Base-by-base conservation (phyloP, 768 basidiomycete species). In the Amanita fuliginea region DNA sequence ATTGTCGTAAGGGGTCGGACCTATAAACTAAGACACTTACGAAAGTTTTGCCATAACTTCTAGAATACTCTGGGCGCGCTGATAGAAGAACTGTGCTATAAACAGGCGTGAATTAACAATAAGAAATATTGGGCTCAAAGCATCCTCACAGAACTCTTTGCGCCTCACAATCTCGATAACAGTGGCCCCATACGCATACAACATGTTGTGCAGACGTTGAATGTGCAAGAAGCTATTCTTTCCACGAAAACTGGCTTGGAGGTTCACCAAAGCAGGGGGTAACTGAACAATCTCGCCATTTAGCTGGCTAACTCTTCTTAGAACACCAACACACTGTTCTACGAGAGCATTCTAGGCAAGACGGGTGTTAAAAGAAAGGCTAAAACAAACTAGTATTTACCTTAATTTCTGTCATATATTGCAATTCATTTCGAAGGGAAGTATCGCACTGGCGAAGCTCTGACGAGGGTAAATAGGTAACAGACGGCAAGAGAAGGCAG, bases 161-260 rank as follows among this genome's bases (percentile, higher is more conserved):
- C 95, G 73, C 51, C 95, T 74, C 2, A 94, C 87, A 26, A 97
- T 81, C 64, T 98, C 95, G 14, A 93, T 75, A 7, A 96, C 76
- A 0, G 92, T 91, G 1, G 89, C 87, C 0, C 88, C 86, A 63
- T 98, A 98, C 0, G 89, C 91, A 59, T 91, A 93, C 0, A 94
- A 63, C 79, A 97, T 87, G 49, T 77, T 82, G 60, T 95, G 92
- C 37, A 97, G 68, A 14, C 95, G 75, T 44, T 85, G 79, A 11
- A 98, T 85, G 64, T 98, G 92, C n/a, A 84, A 75, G 60, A 97
- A 97, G 51, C 84, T 86, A 26, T 81, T 88, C 59, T 88, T 73
- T 49, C 71, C 65, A n/a, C 84, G 74, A 55, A 94, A 80, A 58
- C 79, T 82, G 1, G 74, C 60, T 59, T 94, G 89, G 1, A 97